These are phyloP conservation scores for Globisporangium okanoganense DNA, from an alignment of 352 stramenopile species.

Conservation along the genomic window DNA sequence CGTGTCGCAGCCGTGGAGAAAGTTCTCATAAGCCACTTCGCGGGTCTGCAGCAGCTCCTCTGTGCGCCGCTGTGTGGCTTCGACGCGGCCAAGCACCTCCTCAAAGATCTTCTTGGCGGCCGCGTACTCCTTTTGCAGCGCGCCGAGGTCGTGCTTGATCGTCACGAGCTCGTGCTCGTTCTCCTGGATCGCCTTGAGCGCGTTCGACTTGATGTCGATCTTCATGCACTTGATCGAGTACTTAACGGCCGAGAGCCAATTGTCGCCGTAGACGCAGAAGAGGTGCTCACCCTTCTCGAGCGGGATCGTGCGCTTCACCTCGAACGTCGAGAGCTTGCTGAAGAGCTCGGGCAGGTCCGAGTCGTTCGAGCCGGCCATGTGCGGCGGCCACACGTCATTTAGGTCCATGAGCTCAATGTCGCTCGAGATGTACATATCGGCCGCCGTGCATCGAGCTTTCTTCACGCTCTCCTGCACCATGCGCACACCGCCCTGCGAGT, in stretches of 20 bases:
- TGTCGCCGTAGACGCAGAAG: slow-evolving; percentile 88
- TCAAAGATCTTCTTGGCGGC: slow-evolving; percentile 81
- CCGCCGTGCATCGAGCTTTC: slow-evolving; percentile 74
- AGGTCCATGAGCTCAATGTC: slow-evolving; percentile 86
- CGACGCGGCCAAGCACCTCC: slow-evolving; percentile 58
- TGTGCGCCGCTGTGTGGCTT: slow-evolving; percentile 67
- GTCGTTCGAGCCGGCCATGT: slow-evolving; percentile 42
- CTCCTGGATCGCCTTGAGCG: slow-evolving; percentile 65
- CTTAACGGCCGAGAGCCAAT: slow-evolving; percentile 85
- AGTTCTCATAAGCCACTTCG: slow-evolving; percentile 71
- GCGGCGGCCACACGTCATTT: slow-evolving; percentile 71
- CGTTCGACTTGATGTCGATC: slow-evolving; percentile 51
- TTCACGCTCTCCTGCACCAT: slow-evolving; percentile 84
- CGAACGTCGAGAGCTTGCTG: slow-evolving; percentile 78
- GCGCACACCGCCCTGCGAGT: slow-evolving; percentile 67
- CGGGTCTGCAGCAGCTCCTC: slow-evolving; percentile 68
- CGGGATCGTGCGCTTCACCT: slow-evolving; percentile 74
- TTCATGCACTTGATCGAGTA: slow-evolving; percentile 87
- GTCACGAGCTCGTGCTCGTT: slow-evolving; percentile 68
- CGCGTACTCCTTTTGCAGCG: slow-evolving; percentile 74
- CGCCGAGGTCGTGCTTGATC: slow-evolving; percentile 77
- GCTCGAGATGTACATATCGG: slow-evolving; percentile 85
- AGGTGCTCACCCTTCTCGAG: slow-evolving; percentile 80
- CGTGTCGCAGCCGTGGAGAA: slow-evolving; percentile 59
- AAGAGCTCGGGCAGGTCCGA: slow-evolving; percentile 81